These are phyloP conservation scores for Syncephalastrum sp. DNA, from an alignment of 371 early-diverging fungal genomes.

Conservation along the genomic window DNA sequence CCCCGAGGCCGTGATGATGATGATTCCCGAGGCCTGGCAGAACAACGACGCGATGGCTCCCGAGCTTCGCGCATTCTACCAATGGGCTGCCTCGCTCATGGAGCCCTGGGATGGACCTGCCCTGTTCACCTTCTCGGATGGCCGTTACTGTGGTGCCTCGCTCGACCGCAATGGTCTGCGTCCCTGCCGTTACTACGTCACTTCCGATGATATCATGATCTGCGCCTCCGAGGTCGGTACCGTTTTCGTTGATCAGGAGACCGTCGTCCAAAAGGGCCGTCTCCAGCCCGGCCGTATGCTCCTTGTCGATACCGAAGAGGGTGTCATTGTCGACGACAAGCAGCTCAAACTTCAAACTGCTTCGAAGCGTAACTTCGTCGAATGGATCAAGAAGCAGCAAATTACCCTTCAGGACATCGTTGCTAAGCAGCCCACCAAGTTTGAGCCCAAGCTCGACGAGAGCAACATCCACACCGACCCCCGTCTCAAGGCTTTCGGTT, in stretches of 20 bases:
- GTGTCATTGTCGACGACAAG: constrained; percentile 86
- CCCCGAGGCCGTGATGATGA: constrained; percentile 96
- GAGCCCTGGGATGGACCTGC: constrained; percentile 99
- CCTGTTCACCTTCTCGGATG: constrained; percentile 93
- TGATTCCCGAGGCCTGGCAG: constrained; percentile 98
- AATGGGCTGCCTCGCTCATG: constrained; percentile 96
- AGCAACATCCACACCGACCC: constrained; percentile 67
- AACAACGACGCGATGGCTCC: constrained; percentile 82
- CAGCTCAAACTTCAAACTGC: constrained; percentile 81
- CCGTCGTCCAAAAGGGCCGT: constrained; percentile 87
- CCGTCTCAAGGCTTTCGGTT: constrained; percentile 86
- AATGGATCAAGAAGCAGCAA: too few relatives aligned
- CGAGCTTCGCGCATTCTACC: constrained; percentile 78
- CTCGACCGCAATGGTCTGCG: constrained; percentile 96
- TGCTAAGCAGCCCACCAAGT: constrained; percentile 31
- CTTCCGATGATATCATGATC: constrained; percentile 91
- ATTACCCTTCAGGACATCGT: too few relatives aligned
- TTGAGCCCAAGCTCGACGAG: not conserved
- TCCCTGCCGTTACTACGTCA: constrained; percentile 95
- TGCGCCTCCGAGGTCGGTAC: constrained; percentile 97
- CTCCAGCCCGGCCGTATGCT: constrained; percentile 96
- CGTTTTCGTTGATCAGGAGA: constrained; percentile 76
- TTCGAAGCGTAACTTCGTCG: constrained; percentile 22
- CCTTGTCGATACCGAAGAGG: constrained; percentile 90
- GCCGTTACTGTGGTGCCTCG: constrained; percentile 94